These are phyloP conservation scores for Fusarium solani-melongenae DNA, from an alignment of 2,329 filamentous ascomycete genomes.

Conservation along the genomic window DNA sequence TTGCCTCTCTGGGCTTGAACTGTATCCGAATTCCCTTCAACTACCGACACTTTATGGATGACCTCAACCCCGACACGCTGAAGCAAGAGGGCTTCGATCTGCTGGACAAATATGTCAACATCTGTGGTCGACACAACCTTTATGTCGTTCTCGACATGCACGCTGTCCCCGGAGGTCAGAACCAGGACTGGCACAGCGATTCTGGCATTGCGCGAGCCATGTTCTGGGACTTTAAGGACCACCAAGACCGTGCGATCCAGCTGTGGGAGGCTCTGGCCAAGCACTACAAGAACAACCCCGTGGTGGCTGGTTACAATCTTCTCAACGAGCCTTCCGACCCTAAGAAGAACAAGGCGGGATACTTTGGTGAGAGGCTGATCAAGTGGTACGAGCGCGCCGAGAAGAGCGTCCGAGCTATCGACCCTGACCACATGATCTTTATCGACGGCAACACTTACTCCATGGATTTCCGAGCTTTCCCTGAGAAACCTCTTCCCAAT, in stretches of 20 bases:
- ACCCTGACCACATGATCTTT: constrained; percentile 61
- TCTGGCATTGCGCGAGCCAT: constrained; percentile 51
- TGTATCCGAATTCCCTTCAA: constrained; percentile 71
- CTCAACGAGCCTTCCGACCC: constrained; percentile 49
- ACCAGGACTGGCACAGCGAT: constrained; percentile 61
- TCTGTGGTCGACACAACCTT: constrained; percentile 55
- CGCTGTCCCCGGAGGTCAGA: constrained; percentile 58
- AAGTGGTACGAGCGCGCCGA: constrained; percentile 56
- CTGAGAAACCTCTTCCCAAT: constrained; percentile 56
- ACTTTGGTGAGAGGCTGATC: constrained; percentile 46
- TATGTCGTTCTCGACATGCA: constrained; percentile 60
- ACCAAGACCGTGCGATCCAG: constrained; percentile 57
- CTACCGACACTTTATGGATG: constrained; percentile 67
- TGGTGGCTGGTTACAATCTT: constrained; percentile 54
- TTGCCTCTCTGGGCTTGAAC: constrained; percentile 65
- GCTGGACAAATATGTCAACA: constrained; percentile 59
- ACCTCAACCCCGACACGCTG: constrained; percentile 60
- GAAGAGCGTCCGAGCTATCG: constrained; percentile 52
- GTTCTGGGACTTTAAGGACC: constrained; percentile 60
- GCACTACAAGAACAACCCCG: constrained; percentile 56
- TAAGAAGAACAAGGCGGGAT: constrained; percentile 36
- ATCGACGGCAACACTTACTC: constrained; percentile 65
- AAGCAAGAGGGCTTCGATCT: constrained; percentile 61
- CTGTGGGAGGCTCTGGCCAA: constrained; percentile 56
- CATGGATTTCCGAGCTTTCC: constrained; percentile 60